phyloP scores from a whole-genome alignment of 345 rosid species.

The Corchorus capsularis region DNA sequence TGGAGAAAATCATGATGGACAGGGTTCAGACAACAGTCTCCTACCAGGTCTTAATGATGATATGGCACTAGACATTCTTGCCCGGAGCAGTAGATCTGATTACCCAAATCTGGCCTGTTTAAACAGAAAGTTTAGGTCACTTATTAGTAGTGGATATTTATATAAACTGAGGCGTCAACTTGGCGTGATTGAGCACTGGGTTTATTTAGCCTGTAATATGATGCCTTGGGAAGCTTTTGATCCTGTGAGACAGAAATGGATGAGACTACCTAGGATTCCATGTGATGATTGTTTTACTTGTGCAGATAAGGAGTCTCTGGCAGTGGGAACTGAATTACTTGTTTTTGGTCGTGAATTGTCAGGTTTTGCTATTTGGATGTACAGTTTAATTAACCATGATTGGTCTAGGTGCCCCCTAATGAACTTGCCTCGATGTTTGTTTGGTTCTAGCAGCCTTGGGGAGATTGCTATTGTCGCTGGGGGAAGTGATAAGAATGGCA shows the following conservation, averaged over 20 bases:
- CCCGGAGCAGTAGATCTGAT: slow-evolving; percentile 41
- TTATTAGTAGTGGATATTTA: slow-evolving; percentile 42
- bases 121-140: slow-evolving; percentile 37
- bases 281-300: slow-evolving; percentile 46
- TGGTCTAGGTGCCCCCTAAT: slow-evolving; percentile 44
- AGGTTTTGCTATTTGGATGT: slow-evolving; percentile 45
- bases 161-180: slow-evolving; percentile 36
- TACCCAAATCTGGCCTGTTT: slow-evolving; percentile 39
- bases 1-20: slow-evolving; percentile 30
- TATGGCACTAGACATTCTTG: slow-evolving; percentile 37
- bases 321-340: slow-evolving; percentile 46
- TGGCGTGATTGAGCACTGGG: slow-evolving; percentile 48
- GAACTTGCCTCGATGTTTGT: slow-evolving; percentile 43
- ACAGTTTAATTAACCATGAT: slow-evolving; percentile 27
- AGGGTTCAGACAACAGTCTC: slow-evolving; percentile 27
- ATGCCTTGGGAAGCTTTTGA: slow-evolving; percentile 53
- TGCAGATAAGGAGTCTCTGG: slow-evolving; percentile 55
- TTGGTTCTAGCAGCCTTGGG: slow-evolving; percentile 50
- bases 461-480: slow-evolving; percentile 47
- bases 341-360: slow-evolving; percentile 50
- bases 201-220: slow-evolving; percentile 41
- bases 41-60: slow-evolving; percentile 42
- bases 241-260: slow-evolving; percentile 43
- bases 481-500: slow-evolving; percentile 41
- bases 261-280: slow-evolving; percentile 42